phyloP scores from a whole-genome alignment of 2,329 filamentous ascomycete genomes.

The Alternaria sp. region DNA sequence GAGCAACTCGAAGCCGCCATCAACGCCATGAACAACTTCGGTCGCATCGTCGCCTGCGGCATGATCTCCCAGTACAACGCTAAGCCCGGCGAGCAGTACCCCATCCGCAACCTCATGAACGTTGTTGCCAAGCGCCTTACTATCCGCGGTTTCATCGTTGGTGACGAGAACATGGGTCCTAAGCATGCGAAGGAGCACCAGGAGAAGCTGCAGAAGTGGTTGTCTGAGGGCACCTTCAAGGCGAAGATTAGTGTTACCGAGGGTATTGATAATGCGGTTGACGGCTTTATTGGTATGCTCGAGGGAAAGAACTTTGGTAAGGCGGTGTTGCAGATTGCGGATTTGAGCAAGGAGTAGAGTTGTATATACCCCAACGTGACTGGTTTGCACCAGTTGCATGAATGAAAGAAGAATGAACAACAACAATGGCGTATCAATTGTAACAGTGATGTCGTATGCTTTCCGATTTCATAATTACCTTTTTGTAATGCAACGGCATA shows the following conservation, averaged over 20 bases:
- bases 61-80: conserved; percentile 83
- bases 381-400: neutral
- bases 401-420: neutral
- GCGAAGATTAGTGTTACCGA: conserved; percentile 71
- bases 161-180: conserved; percentile 68
- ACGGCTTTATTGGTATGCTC: conserved; percentile 78
- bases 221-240: conserved; percentile 77
- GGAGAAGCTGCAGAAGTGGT: conserved; percentile 76
- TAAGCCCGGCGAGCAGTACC: conserved; percentile 63
- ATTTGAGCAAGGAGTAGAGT: conserved; percentile 39
- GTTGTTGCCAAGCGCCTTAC: conserved; percentile 72
- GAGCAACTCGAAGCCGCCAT: conserved; percentile 75
- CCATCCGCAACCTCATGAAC: conserved; percentile 69
- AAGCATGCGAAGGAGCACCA: conserved; percentile 74
- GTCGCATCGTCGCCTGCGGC: conserved; percentile 66
- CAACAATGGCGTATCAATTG: neutral
- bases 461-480: too few relatives aligned
- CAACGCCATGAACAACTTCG: conserved; percentile 67
- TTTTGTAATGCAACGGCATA: too few relatives aligned
- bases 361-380: neutral
- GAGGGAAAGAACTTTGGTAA: conserved; percentile 86
- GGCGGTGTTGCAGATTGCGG: conserved; percentile 73
- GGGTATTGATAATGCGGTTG: conserved; percentile 77
- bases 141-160: conserved; percentile 79
- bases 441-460: too few relatives aligned